Conservation (phyloP, 108 stramenopile species). For the Nitzschia putrida region DNA sequence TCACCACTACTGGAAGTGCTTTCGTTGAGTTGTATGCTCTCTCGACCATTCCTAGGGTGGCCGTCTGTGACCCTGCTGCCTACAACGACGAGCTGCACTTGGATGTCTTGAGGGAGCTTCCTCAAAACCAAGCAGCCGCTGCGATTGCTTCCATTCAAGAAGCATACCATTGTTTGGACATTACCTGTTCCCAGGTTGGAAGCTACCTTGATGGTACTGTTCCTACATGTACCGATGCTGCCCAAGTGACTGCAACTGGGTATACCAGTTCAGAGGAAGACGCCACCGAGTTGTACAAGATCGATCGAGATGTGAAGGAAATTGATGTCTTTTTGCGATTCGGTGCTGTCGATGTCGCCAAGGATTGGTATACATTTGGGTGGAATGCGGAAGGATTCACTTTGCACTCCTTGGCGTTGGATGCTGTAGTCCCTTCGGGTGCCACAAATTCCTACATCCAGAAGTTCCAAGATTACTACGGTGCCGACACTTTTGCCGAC, state of each 20-base stretch:
- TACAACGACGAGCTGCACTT: constrained; percentile 34
- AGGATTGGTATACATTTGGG: constrained; percentile 57
- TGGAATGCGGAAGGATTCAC: constrained; percentile 39
- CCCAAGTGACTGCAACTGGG: constrained; percentile 18
- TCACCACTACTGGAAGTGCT: constrained; percentile 21
- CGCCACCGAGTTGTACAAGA: constrained; percentile 17
- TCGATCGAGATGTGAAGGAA: constrained; percentile 59
- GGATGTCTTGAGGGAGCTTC: constrained; percentile 28
- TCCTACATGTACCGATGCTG: constrained; percentile 33
- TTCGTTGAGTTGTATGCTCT: constrained; percentile 59
- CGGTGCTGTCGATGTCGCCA: constrained; percentile 41
- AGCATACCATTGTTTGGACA: constrained; percentile 49
- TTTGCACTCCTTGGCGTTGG: constrained; percentile 41
- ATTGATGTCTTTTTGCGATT: constrained; percentile 47
- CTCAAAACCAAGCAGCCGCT: constrained; percentile 7
- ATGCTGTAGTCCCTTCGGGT: constrained; percentile 22
- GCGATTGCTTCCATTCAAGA: constrained; percentile 39
- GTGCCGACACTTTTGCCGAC: constrained; percentile 24
- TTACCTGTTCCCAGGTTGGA: constrained; percentile 57
- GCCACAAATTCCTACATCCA: constrained; percentile 14
- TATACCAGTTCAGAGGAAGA: constrained; percentile 35
- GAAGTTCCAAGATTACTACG: constrained; percentile 20
- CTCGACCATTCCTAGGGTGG: constrained; percentile 50
- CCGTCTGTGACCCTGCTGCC: constrained; percentile 42
- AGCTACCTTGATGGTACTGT: constrained; percentile 42